These are phyloP conservation scores for Thinopyrum elongatum DNA, from an alignment of 176 grass and related monocot species.

Conservation along the genomic window DNA sequence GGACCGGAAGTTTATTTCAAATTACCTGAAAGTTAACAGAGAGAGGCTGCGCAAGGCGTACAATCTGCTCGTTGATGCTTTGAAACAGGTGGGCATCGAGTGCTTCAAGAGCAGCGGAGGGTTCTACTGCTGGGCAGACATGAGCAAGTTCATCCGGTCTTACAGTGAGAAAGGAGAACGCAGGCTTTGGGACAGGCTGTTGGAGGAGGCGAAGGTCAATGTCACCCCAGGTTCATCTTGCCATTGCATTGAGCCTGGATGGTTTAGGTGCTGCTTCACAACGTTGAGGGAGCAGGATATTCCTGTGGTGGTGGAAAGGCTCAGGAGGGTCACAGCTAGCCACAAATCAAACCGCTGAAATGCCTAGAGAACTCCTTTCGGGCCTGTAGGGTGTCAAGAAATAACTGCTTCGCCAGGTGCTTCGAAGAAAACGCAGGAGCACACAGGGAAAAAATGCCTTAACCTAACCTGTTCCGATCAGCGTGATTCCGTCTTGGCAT, in stretches of 20 bases:
- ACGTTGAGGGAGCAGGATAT: slow-evolving; percentile 76
- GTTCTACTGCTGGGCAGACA: slow-evolving; percentile 97
- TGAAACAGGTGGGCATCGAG: slow-evolving; percentile 77
- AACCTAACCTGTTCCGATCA: neutral
- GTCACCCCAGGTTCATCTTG: slow-evolving; percentile 83
- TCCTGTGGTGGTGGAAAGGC: slow-evolving; percentile 73
- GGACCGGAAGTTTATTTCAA: slow-evolving; percentile 67
- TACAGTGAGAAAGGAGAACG: slow-evolving; percentile 91
- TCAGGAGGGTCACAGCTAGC: slow-evolving; percentile 59
- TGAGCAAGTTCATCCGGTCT: slow-evolving; percentile 80
- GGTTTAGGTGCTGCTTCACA: slow-evolving; percentile 92
- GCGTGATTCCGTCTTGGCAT: neutral
- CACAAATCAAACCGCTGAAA: slow-evolving; percentile 29
- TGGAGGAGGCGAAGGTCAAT: slow-evolving; percentile 85
- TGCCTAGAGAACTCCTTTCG: neutral
- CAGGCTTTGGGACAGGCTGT: slow-evolving; percentile 76
- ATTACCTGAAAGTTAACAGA: slow-evolving; percentile 61
- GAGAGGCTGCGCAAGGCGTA: slow-evolving; percentile 57
- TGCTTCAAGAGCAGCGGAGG: slow-evolving; percentile 79
- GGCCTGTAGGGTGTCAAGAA: neutral
- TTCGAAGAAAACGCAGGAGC: neutral
- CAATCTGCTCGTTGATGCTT: slow-evolving; percentile 52
- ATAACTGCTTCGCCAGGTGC: slow-evolving; percentile 4
- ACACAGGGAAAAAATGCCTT: neutral
- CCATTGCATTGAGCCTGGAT: slow-evolving; percentile 96